Conservation (phyloP, 2,329 filamentous ascomycete genomes). For the Claviceps sp. region DNA sequence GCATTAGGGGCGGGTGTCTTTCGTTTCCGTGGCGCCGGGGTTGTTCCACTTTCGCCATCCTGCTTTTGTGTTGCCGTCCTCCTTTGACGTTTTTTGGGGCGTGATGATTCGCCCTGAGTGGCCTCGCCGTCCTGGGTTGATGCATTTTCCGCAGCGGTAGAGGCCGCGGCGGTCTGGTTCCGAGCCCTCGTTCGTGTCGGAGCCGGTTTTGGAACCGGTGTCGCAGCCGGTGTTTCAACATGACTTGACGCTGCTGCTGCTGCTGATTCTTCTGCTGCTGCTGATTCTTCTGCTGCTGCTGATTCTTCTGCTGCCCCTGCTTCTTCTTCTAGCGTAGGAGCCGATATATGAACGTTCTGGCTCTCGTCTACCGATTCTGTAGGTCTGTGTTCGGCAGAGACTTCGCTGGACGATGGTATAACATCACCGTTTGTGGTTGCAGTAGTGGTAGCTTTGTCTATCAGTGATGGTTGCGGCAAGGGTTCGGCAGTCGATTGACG, state of each 20-base stretch:
- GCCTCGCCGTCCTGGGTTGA: constrained; percentile 1
- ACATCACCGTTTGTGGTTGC: background rate
- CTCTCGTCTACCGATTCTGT: background rate
- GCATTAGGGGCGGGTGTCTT: constrained; percentile 12
- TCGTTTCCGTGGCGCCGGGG: constrained; percentile 14
- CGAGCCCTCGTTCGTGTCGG: constrained; percentile 9
- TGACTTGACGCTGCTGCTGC: no score
- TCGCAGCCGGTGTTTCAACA: background rate
- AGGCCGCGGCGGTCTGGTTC: background rate
- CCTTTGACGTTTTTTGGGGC: constrained; percentile 20
- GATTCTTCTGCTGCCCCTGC: background rate
- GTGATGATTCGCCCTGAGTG: constrained; percentile 1
- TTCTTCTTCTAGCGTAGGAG: constrained; percentile 1
- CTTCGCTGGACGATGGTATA: background rate
- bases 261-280: no score
- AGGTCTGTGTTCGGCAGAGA: background rate
- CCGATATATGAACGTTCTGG: background rate
- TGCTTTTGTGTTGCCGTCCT: constrained; percentile 16
- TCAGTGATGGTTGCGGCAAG: background rate
- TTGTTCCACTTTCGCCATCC: constrained; percentile 7
- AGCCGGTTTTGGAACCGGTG: constrained; percentile 3
- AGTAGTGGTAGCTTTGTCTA: constrained; percentile 1
- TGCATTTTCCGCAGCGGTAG: constrained; percentile 8
- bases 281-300: constrained; percentile 1
- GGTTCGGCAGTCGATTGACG: constrained; percentile 2